A percentile compares a stretch with the other conserved stretches of the same genome.
phyloP scores from a whole-genome alignment of 768 basidiomycete genomes.

The Pleurotus tuoliensis region DNA sequence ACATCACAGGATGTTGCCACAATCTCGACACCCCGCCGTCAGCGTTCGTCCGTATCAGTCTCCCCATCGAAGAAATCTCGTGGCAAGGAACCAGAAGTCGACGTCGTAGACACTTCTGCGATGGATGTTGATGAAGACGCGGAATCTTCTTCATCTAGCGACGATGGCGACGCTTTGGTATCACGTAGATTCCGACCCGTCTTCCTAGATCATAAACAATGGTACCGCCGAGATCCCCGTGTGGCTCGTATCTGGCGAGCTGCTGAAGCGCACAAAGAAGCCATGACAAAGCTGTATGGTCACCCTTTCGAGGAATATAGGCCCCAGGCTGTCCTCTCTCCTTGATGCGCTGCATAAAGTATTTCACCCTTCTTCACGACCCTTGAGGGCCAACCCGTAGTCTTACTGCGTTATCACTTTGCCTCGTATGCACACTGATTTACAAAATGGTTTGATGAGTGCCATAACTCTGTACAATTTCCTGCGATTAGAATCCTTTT shows the following conservation, averaged over 20 bases:
- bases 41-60: neutral
- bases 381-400: too few relatives aligned
- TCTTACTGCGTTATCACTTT: too few relatives aligned
- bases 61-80: neutral
- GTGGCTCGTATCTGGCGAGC: constrained; percentile 26
- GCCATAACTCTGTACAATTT: too few relatives aligned
- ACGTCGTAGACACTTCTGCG: neutral
- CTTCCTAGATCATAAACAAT: constrained; percentile 47
- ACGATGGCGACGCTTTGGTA: constrained; percentile 11
- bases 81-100: neutral
- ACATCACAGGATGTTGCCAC: too few relatives aligned
- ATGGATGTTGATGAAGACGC: constrained; percentile 10
- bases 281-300: constrained; percentile 10
- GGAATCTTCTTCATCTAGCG: constrained; percentile 3
- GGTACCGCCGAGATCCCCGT: constrained; percentile 39
- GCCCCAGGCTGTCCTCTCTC: neutral
- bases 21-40: neutral
- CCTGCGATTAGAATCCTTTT: too few relatives aligned
- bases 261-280: constrained; percentile 17
- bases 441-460: neutral
- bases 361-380: too few relatives aligned
- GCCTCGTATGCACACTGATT: too few relatives aligned
- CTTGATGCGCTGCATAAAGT: neutral
- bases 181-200: constrained; percentile 41
- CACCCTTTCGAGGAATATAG: constrained; percentile 7